Percentiles rank a stretch among this genome's conserved stretches.
Conservation (phyloP, 2,329 filamentous ascomycete species). For the Colletotrichum sp. region DNA sequence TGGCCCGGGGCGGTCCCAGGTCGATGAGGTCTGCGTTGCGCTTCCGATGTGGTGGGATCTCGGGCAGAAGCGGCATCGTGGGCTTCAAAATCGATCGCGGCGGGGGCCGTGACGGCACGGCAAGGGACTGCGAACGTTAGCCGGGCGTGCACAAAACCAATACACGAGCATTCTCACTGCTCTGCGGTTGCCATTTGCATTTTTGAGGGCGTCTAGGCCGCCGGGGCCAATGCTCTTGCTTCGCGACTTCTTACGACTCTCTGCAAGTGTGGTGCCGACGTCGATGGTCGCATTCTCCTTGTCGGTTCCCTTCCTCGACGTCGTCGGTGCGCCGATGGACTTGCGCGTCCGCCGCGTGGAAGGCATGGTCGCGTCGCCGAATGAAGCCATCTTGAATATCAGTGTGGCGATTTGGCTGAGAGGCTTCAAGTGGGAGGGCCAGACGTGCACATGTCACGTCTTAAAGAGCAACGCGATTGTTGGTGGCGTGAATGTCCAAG, state of each 20-base stretch:
- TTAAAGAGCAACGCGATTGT: constrained; percentile 19
- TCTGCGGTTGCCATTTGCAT: constrained; percentile 76
- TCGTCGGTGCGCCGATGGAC: constrained; percentile 61
- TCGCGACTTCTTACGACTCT: constrained; percentile 72
- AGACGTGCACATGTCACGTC: constrained; percentile 11
- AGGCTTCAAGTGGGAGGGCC: not conserved
- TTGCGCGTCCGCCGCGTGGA: constrained; percentile 68
- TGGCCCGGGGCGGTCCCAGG: constrained; percentile 37
- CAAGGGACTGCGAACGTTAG: constrained; percentile 55
- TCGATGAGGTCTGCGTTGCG: constrained; percentile 11
- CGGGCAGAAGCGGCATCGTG: constrained; percentile 69
- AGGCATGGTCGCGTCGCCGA: constrained; percentile 55
- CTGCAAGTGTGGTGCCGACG: constrained; percentile 57
- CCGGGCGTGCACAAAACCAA: not conserved
- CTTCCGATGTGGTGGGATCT: constrained; percentile 69
- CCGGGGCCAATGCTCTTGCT: constrained; percentile 97
- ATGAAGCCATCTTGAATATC: constrained; percentile 39
- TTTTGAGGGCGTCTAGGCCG: constrained; percentile 81
- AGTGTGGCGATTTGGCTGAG: not conserved
- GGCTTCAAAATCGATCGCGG: constrained; percentile 82
- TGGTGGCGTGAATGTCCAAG: constrained; percentile 24
- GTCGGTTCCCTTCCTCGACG: constrained; percentile 45
- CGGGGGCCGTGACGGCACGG: constrained; percentile 53
- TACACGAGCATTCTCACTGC: constrained; percentile 62
- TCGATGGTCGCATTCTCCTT: constrained; percentile 83